Percentiles rank a stretch among this genome's conserved stretches.
phyloP scores from a whole-genome alignment of 2,329 filamentous ascomycete genomes.

The Aspergillus piperis region DNA sequence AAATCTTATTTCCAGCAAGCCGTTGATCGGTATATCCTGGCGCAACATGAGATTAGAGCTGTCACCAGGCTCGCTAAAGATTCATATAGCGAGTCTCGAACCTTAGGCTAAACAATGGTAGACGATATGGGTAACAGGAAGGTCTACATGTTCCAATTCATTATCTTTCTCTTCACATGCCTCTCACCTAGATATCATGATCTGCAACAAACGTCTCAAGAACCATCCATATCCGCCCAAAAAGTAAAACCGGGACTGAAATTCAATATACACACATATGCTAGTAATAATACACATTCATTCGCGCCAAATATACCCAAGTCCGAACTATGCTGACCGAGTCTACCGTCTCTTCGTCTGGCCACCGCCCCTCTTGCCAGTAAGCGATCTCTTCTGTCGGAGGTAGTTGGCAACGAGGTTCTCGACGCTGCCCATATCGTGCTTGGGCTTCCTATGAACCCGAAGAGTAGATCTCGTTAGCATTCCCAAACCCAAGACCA shows the following conservation, averaged over 20 bases:
- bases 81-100: neutral
- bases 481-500: neutral
- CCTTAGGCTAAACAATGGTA: no score
- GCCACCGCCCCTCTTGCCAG: conserved; percentile 21
- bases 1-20: neutral
- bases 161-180: neutral
- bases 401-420: conserved; percentile 71
- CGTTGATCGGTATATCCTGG: no score
- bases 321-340: neutral
- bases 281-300: conserved; percentile 9
- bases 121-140: no score
- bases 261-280: conserved; percentile 9
- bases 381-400: conserved; percentile 53
- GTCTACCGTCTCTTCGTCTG: neutral
- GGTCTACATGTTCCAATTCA: no score
- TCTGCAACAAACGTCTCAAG: no score
- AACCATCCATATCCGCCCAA: no score
- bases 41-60: neutral
- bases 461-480: conserved; percentile 14
- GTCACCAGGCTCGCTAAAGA: neutral
- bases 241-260: no score
- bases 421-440: conserved; percentile 85
- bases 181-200: no score
- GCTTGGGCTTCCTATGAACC: conserved; percentile 64
- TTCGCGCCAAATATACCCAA: conserved; percentile 8